A percentile compares a stretch with the other conserved stretches of the same genome.
phyloP scores from a whole-genome alignment of 2,329 filamentous ascomycete genomes.

The Neofusicoccum parvum region DNA sequence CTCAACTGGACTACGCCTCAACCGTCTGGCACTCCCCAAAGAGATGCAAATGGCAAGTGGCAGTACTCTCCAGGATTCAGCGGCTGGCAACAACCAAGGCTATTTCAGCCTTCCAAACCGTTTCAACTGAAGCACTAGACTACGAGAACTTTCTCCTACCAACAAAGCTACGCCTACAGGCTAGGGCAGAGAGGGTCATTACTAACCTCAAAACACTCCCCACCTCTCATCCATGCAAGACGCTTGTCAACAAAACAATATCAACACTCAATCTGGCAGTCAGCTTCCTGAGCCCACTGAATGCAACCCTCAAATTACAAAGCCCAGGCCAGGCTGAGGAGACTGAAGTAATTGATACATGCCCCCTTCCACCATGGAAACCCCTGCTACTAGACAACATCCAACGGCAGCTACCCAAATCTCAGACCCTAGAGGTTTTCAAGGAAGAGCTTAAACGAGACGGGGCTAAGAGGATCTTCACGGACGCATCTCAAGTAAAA shows the following conservation, averaged over 20 bases:
- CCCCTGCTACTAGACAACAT: neutral
- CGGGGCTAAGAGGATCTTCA: neutral
- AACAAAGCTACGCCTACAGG: neutral
- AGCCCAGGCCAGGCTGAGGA: neutral
- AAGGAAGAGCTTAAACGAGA: neutral
- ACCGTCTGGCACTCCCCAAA: slow-evolving; percentile 29
- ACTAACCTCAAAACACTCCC: neutral
- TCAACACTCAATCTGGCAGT: neutral
- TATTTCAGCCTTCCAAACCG: neutral
- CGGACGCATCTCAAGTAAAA: neutral
- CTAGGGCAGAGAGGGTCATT: neutral
- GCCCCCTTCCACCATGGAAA: neutral
- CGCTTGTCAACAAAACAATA: neutral
- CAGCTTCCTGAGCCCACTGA: neutral
- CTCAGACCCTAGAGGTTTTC: neutral
- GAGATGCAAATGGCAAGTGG: slow-evolving; percentile 21
- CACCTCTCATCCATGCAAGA: neutral
- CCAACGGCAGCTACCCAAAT: neutral
- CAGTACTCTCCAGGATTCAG: neutral
- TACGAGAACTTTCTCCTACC: neutral
- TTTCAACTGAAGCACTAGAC: neutral
- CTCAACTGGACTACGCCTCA: slow-evolving; percentile 30
- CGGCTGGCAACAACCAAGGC: neutral
- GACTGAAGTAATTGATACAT: neutral
- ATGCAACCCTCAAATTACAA: neutral